These are phyloP conservation scores for Alternaria atra DNA, from an alignment of 2,329 filamentous ascomycete genomes.

Conservation along the genomic window DNA sequence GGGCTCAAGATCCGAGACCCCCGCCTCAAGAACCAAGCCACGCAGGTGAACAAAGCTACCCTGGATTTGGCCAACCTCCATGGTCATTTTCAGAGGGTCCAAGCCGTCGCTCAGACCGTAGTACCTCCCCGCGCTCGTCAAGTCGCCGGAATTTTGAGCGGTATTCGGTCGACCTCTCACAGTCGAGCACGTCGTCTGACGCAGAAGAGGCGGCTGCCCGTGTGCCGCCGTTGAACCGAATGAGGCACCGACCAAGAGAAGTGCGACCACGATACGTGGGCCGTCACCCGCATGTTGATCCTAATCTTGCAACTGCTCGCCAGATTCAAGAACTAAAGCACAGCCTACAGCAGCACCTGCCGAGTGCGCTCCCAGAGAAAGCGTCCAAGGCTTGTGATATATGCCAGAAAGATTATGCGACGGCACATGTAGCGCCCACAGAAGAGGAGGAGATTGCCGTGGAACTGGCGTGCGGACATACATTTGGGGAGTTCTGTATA, in stretches of 20 bases:
- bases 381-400: slow-evolving; percentile 44
- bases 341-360: slow-evolving; percentile 36
- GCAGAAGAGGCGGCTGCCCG: slow-evolving; percentile 37
- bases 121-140: slow-evolving; percentile 40
- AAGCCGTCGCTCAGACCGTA: slow-evolving; percentile 35
- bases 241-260: slow-evolving; percentile 26
- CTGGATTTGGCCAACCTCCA: slow-evolving; percentile 24
- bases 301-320: slow-evolving; percentile 30
- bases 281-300: slow-evolving; percentile 26
- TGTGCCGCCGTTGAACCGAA: slow-evolving; percentile 28
- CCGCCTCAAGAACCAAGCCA: slow-evolving; percentile 26
- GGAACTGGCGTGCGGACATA: slow-evolving; percentile 47
- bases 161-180: slow-evolving; percentile 39
- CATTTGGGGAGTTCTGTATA: slow-evolving; percentile 49
- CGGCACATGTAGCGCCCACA: slow-evolving; percentile 32
- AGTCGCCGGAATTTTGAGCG: slow-evolving; percentile 44
- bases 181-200: slow-evolving; percentile 34
- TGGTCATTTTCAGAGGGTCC: slow-evolving; percentile 20
- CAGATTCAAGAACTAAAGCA: slow-evolving; percentile 46
- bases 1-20: slow-evolving; percentile 21
- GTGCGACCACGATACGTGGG: slow-evolving; percentile 24
- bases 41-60: slow-evolving; percentile 14
- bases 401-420: slow-evolving; percentile 49
- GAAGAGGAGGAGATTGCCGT: slow-evolving; percentile 47
- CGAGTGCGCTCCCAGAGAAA: slow-evolving; percentile 37